Percentiles rank a stretch among this genome's conserved stretches.
Evolutionary conservation across 208 protist species (phyloP).

Genomic region (Entamoeba nuttalli): DNA sequence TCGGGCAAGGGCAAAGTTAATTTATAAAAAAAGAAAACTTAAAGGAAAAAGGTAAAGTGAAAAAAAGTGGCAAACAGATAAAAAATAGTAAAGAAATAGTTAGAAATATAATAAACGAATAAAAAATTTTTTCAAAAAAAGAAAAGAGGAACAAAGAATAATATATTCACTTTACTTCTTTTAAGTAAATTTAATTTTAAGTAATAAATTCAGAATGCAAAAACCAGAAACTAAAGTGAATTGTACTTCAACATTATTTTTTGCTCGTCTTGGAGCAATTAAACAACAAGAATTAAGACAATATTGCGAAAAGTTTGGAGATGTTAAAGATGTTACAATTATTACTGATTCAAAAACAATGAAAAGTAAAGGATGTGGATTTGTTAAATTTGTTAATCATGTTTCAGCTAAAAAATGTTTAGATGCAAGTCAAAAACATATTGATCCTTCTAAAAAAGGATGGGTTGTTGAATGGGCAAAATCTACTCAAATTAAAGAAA

Average conservation of each 20-base stretch:
- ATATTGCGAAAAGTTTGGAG: background rate
- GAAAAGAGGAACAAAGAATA: too few relatives aligned
- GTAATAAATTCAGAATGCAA: too few relatives aligned
- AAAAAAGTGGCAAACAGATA: too few relatives aligned
- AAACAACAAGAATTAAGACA: background rate
- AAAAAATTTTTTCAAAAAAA: too few relatives aligned
- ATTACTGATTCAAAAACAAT: background rate
- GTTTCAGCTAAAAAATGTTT: background rate
- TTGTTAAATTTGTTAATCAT: background rate
- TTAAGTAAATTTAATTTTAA: too few relatives aligned
- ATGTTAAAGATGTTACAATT: background rate
- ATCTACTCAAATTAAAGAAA: background rate
- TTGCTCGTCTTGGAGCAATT: background rate
- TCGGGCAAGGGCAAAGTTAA: too few relatives aligned
- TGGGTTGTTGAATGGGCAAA: background rate
- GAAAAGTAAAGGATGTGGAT: background rate
- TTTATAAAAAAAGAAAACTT: too few relatives aligned
- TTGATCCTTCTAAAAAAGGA: background rate
- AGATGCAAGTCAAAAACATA: background rate
- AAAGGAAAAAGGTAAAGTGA: too few relatives aligned
- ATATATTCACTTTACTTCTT: too few relatives aligned
- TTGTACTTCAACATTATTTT: background rate
- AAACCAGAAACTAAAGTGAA: background rate
- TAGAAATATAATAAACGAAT: too few relatives aligned
- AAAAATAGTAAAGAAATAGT: too few relatives aligned